Conservation (phyloP, 495 filamentous ascomycete genomes). For the Lineolata rhizophorae region DNA sequence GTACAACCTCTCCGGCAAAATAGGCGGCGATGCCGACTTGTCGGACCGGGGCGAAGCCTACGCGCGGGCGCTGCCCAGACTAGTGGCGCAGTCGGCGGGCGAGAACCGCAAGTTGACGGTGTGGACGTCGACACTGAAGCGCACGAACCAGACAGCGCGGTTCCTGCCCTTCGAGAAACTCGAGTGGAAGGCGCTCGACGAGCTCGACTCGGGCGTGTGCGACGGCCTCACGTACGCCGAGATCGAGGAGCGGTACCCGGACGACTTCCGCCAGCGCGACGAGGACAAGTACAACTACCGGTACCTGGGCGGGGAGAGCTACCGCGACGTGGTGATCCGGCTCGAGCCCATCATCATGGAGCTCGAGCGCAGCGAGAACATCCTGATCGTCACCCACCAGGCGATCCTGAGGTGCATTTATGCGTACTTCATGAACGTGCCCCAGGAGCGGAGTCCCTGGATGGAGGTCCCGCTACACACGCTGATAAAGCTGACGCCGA, state of each 20-base stretch:
- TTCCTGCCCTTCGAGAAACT: conserved; percentile 76
- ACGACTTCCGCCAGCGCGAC: conserved; percentile 84
- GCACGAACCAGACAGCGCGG: conserved; percentile 78
- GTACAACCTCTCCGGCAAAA: conserved; percentile 69
- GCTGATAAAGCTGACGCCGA: conserved; percentile 83
- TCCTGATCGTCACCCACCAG: conserved; percentile 95
- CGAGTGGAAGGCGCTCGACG: conserved; percentile 96
- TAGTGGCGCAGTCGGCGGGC: conserved; percentile 63
- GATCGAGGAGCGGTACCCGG: conserved; percentile 73
- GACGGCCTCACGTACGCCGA: conserved; percentile 89
- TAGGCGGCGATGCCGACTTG: conserved; percentile 77
- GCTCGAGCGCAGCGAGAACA: conserved; percentile 82
- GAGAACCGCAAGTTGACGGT: conserved; percentile 67
- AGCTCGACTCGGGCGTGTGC: conserved; percentile 89
- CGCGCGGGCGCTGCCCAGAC: conserved; percentile 53
- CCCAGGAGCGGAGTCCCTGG: conserved; percentile 87
- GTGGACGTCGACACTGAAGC: conserved; percentile 88
- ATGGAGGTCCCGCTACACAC: conserved; percentile 91
- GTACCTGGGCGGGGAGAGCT: conserved; percentile 89
- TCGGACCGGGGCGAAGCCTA: conserved; percentile 77
- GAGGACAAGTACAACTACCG: conserved; percentile 99
- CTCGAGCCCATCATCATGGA: conserved; percentile 99
- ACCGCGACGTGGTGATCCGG: conserved; percentile 92
- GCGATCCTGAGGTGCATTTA: conserved; percentile 94
- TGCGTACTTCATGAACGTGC: conserved; percentile 93